Conservation (phyloP, 2,329 filamentous ascomycete species). For the Cryoendolithus antarcticus region DNA sequence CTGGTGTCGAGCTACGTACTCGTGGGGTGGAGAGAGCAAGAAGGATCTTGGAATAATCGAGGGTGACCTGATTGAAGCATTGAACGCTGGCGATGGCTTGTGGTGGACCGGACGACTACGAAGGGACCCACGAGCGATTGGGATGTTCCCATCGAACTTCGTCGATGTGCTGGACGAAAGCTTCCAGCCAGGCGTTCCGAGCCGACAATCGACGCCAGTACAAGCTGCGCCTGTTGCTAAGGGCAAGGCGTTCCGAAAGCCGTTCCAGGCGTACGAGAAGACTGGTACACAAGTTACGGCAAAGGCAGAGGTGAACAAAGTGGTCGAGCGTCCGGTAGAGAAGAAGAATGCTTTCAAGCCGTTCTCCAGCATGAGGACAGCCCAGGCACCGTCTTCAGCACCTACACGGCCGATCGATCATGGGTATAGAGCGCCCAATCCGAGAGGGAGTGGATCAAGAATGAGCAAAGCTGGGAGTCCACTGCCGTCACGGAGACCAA, state of each 20-base stretch:
- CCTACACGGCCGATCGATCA: constrained; percentile 10
- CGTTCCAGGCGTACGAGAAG: constrained; percentile 13
- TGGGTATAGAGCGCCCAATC: constrained; percentile 18
- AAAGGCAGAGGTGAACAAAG: constrained; percentile 15
- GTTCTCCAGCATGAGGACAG: constrained; percentile 41
- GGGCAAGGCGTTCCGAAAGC: constrained; percentile 38
- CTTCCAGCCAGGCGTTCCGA: constrained; percentile 60
- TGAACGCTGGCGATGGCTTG: constrained; percentile 92
- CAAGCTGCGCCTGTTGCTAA: constrained; percentile 38
- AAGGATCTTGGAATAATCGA: constrained; percentile 93
- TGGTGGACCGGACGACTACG: constrained; percentile 96
- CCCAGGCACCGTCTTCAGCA: constrained; percentile 23
- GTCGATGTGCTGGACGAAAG: constrained; percentile 77
- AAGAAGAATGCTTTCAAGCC: constrained; percentile 31
- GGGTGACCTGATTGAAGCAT: constrained; percentile 92
- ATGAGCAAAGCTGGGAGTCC: constrained; percentile 16
- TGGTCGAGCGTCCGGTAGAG: constrained; percentile 18
- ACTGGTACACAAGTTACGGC: constrained; percentile 7
- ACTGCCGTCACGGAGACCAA: constrained; percentile 1
- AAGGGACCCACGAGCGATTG: constrained; percentile 80
- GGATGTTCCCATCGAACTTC: constrained; percentile 94
- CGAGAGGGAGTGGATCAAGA: constrained; percentile 17
- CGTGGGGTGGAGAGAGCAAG: constrained; percentile 51
- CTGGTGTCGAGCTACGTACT: constrained; percentile 30
- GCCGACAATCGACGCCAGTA: constrained; percentile 40